Base-by-base conservation (phyloP, 176 grass and related monocot genomes). In the Cenchrus fungigraminus region DNA sequence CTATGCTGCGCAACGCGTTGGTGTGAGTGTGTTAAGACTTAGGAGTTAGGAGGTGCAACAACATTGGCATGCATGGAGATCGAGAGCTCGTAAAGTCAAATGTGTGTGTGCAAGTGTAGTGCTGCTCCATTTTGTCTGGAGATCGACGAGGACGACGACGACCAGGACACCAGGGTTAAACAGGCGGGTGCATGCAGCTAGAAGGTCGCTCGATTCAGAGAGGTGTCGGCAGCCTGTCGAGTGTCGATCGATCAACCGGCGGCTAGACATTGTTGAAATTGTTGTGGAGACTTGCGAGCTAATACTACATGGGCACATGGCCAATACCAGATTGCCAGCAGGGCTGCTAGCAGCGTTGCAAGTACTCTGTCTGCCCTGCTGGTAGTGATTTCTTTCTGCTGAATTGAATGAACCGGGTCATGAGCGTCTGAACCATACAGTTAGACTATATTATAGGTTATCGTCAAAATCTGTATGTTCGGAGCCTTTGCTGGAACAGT, bases 231-330 rank as follows among this genome's bases (percentile, higher is more conserved):
- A 78, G 42, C 57, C 5, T 29, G 72, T 74, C 45, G 14, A 53
- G 37, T 40, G 37, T 53, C 13, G 17, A 12, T 45, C 71, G 19
- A 25, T 71, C 72, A 19, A 19, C 25, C 71, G 68, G 68, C 11
- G 65, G 74, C 74, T 60, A 12, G 56, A 29, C 40, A 61, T 46
- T 77, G 37, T 77, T 77, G 37, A 60, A 77, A 60, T 77, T 34
- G 20, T 19, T 68, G 66, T 19, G 19, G 68, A 19, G 68, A 71
- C 6, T 7, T 8, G 56, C 56, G 7, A 59, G 56, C 37, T 40
- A 40, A 1, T 40, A 40, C 22, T 25, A 25, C 22, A 25, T 25
- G 22, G 22, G 22, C 22, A 25, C 37, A 40, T 40, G 56, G 56
- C 58, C 58, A 61, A 61, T 61, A 20, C 20, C 59, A 61, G 19